Evolutionary conservation across 1,284 basidiomycete genomes (phyloP).

Genomic region (Ustilago nuda): DNA sequence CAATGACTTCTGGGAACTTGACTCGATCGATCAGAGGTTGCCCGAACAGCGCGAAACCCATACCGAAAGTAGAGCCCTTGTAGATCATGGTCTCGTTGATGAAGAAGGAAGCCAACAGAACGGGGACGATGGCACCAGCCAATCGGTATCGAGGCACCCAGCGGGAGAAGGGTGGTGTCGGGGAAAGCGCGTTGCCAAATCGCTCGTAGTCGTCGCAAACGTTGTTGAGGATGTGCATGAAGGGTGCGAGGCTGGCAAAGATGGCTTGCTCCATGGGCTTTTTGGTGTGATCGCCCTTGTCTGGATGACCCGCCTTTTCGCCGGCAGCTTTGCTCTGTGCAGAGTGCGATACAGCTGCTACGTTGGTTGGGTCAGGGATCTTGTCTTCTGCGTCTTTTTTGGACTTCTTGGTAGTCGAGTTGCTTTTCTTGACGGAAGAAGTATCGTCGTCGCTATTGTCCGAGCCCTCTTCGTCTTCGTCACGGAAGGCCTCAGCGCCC

Average conservation of each 20-base stretch:
- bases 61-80: constrained; percentile 70
- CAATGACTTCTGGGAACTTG: constrained; percentile 54
- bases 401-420: constrained; percentile 18
- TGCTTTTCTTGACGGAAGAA: constrained; percentile 25
- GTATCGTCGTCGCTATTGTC: constrained; percentile 22
- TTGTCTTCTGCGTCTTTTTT: constrained; percentile 41
- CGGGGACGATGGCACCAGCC: constrained; percentile 66
- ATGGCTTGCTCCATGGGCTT: constrained; percentile 63
- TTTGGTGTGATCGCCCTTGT: constrained; percentile 68
- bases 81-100: constrained; percentile 72
- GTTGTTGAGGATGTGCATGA: constrained; percentile 74
- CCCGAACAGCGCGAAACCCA: constrained; percentile 74
- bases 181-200: constrained; percentile 70
- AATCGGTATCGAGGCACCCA: constrained; percentile 65
- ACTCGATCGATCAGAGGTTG: constrained; percentile 72
- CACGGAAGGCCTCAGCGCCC: constrained; percentile 14
- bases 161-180: constrained; percentile 70
- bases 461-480: constrained; percentile 19
- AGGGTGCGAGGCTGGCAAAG: constrained; percentile 69
- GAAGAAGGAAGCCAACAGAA: constrained; percentile 70
- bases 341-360: constrained; percentile 64
- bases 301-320: constrained; percentile 47
- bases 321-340: constrained; percentile 69
- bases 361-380: constrained; percentile 69
- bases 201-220: constrained; percentile 69